Base-by-base conservation (phyloP, 1,284 basidiomycete species). In the Pholiota adiposa region DNA sequence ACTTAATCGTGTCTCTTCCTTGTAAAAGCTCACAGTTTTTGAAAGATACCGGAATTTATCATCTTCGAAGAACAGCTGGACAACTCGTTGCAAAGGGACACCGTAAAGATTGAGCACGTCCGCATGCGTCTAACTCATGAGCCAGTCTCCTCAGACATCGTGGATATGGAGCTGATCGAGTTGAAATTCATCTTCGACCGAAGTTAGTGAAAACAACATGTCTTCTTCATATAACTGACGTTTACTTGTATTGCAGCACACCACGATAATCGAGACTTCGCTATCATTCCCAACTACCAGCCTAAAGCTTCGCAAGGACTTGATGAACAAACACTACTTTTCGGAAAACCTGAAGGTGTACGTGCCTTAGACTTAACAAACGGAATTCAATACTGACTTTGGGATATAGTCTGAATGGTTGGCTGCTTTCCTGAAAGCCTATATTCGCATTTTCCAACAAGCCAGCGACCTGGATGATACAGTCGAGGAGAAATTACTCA, bases 121-220 rank as follows among this genome's bases (percentile, higher is more conserved):
- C 84, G 92, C 54, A 93, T 94, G 87, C 84, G 89, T 36, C 75
- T 93, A n/a, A 77, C 87, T 0, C 89, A 92, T 60, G 92, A 93
- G 68, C 75, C 79, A 14, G 79, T 92, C 51, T 83, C 78, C 49
- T 79, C 83, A 3, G 89, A 92, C 61, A 74, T 90, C 43, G 80
- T 90, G 58, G 88, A 92, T 64, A 85, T 89, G 83, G 91, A 93
- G 70, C 80, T 93, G 51, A 89, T 92, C 60, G 91, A 93, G 67
- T 77, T 93, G 57, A 92, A 92, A 71, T 92, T 93, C 70, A 87
- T 91, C 69, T 91, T 92, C 69, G 88, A 92, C 69, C 85, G 90
- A 54, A 76, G 91, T 92, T 69, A 57, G 87, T 78, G 18, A 29
- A n/a, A n/a, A 9, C 7, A 16, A 51, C 36, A 23, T 44, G 40